A percentile compares a stretch with the other conserved stretches of the same genome.
Evolutionary conservation across 2,329 filamentous ascomycete genomes (phyloP).

Genomic region (Lizonia empirigonia): DNA sequence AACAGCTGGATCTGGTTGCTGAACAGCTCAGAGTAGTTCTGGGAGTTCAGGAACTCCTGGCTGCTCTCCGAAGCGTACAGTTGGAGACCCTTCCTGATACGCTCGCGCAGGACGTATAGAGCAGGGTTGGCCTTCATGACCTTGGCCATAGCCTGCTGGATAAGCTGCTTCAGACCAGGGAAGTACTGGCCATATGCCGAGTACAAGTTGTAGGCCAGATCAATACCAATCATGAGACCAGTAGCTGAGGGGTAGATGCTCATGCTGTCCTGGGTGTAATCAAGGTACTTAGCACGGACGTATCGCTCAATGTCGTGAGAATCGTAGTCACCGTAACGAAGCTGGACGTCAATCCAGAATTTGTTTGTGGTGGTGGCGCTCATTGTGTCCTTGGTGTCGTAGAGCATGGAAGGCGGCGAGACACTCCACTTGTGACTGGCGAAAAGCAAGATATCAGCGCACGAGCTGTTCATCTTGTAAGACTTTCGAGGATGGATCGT

Average conservation of each 20-base stretch:
- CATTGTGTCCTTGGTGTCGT: slow-evolving; percentile 95
- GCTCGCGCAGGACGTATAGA: slow-evolving; percentile 92
- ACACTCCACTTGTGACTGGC: slow-evolving; percentile 99
- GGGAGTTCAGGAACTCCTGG: slow-evolving; percentile 98
- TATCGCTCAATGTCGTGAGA: slow-evolving; percentile 99
- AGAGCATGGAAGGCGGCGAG: slow-evolving; percentile 87
- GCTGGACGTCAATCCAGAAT: slow-evolving; percentile 97
- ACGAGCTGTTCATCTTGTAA: slow-evolving; percentile 99
- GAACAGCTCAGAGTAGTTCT: slow-evolving; percentile 99
- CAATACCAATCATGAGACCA: slow-evolving; percentile 96
- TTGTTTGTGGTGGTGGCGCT: slow-evolving; percentile 96
- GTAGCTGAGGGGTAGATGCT: slow-evolving; percentile 98
- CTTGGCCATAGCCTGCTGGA: slow-evolving; percentile 99
- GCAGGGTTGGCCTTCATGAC: slow-evolving; percentile 99
- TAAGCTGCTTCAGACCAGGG: slow-evolving; percentile 90
- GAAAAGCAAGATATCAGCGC: slow-evolving; percentile 94
- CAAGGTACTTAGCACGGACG: slow-evolving; percentile 94
- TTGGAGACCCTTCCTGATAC: slow-evolving; percentile 97
- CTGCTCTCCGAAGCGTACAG: slow-evolving; percentile 98
- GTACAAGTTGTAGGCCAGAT: slow-evolving; percentile 97
- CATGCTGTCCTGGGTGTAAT: slow-evolving; percentile 98
- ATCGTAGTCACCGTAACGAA: slow-evolving; percentile 97
- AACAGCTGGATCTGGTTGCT: slow-evolving; percentile 99
- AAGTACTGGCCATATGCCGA: slow-evolving; percentile 99
- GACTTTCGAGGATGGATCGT: slow-evolving; percentile 99